Conservation (phyloP, 495 filamentous ascomycete genomes). For the Gamarada debralockiae region DNA sequence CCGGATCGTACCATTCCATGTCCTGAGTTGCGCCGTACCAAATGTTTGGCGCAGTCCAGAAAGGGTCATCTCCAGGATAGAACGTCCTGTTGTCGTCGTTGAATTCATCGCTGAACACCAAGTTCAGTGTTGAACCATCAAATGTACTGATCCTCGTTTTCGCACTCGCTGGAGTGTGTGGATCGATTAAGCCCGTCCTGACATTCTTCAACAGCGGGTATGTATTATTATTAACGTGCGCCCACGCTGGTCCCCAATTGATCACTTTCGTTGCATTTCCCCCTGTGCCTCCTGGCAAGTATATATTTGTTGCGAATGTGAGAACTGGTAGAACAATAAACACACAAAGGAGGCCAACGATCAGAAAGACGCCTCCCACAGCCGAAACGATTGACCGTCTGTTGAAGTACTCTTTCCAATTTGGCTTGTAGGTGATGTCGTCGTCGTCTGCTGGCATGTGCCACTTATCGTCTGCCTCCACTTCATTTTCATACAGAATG, state of each 20-base stretch:
- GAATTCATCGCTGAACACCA: conserved; percentile 77
- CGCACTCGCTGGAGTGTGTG: conserved; percentile 63
- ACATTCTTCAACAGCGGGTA: conserved; percentile 55
- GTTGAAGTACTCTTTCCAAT: conserved; percentile 35
- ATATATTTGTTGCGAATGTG: conserved; percentile 29
- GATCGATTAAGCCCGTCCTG: conserved; percentile 61
- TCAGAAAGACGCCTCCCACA: conserved; percentile 36
- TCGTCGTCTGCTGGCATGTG: conserved; percentile 45
- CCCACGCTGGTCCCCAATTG: conserved; percentile 26
- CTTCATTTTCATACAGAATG: conserved; percentile 37
- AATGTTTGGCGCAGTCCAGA: conserved; percentile 38
- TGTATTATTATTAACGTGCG: conserved; percentile 29
- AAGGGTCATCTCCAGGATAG: conserved; percentile 71
- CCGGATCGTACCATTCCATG: conserved; percentile 81
- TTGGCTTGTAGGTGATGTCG: conserved; percentile 36
- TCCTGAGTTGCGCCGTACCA: conserved; percentile 63
- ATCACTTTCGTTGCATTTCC: conserved; percentile 2
- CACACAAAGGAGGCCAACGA: conserved; percentile 37
- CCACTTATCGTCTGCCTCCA: conserved; percentile 45
- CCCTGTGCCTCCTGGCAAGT: conserved; percentile 12
- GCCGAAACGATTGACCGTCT: conserved; percentile 34
- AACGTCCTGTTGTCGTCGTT: conserved; percentile 66
- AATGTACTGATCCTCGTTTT: conserved; percentile 48
- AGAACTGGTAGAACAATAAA: conserved; percentile 44
- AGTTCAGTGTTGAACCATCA: conserved; percentile 55